These are phyloP conservation scores for Psilocybe cubensis DNA, from an alignment of 768 basidiomycete genomes.

Conservation along the genomic window DNA sequence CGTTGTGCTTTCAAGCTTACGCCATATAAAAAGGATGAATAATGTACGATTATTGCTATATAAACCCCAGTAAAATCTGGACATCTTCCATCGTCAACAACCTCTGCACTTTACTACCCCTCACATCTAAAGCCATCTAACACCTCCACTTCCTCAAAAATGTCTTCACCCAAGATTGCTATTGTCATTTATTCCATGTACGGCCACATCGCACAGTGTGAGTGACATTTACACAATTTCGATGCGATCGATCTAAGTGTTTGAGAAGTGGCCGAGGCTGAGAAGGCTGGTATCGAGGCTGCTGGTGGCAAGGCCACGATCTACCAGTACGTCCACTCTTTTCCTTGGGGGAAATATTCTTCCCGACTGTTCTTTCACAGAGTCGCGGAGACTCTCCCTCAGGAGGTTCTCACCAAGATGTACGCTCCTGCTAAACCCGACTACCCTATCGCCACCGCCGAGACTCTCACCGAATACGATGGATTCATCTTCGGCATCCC, in stretches of 20 bases:
- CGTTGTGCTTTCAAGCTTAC: neutral
- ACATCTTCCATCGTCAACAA: neutral
- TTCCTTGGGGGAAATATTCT: neutral
- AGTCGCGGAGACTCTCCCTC: constrained; percentile 77
- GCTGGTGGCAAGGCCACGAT: constrained; percentile 46
- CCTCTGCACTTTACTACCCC: neutral
- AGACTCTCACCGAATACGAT: constrained; percentile 60
- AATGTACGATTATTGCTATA: neutral
- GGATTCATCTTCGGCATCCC: constrained; percentile 79
- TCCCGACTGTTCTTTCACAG: constrained; percentile 35
- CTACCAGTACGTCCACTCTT: constrained; percentile 48
- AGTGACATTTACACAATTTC: constrained; percentile 23
- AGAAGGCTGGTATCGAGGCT: constrained; percentile 46
- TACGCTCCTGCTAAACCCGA: constrained; percentile 70
- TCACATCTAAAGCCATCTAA: neutral
- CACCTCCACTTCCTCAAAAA: constrained; percentile 17
- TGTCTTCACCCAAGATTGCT: constrained; percentile 60
- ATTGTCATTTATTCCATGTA: constrained; percentile 78
- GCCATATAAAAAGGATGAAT: neutral
- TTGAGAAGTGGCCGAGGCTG: constrained; percentile 60
- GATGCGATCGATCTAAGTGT: neutral
- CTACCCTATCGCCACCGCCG: constrained; percentile 69
- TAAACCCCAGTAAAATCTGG: neutral
- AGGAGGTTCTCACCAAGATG: constrained; percentile 69
- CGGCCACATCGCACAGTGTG: constrained; percentile 72